phyloP scores from a whole-genome alignment of 306 rosid genomes.

The Acacia acuminata region DNA sequence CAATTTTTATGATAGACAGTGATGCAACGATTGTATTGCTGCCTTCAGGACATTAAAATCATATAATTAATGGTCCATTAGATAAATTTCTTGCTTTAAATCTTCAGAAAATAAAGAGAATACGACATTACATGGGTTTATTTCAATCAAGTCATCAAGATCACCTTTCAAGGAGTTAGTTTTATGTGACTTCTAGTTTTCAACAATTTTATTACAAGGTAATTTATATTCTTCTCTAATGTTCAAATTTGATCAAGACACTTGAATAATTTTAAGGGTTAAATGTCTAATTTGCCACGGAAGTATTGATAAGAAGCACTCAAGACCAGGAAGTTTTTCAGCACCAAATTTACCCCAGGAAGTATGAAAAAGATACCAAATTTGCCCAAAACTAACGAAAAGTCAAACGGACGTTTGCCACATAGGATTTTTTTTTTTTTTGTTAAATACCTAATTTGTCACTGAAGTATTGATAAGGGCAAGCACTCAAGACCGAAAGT shows the following conservation, averaged over 20 bases:
- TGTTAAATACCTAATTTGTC: too few species aligned
- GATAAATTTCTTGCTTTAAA: neutral
- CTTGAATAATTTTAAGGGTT: neutral
- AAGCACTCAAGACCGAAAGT: too few species aligned
- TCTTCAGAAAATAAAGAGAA: neutral
- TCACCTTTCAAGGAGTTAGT: neutral
- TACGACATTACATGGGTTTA: conserved; percentile 6
- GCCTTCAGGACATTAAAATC: conserved; percentile 1
- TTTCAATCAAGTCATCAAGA: neutral
- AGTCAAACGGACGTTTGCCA: too few species aligned
- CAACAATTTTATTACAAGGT: neutral
- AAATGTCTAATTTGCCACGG: too few species aligned
- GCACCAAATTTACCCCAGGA: too few species aligned
- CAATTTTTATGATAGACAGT: conserved; percentile 13
- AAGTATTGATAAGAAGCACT: too few species aligned
- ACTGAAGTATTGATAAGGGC: too few species aligned
- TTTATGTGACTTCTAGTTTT: neutral
- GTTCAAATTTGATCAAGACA: neutral
- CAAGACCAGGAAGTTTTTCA: too few species aligned
- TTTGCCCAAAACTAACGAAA: too few species aligned
- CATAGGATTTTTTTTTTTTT: too few species aligned
- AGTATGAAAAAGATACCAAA: too few species aligned
- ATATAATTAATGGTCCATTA: neutral
- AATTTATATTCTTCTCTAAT: neutral
- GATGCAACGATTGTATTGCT: conserved; percentile 11